A percentile compares a stretch with the other conserved stretches of the same genome.
Evolutionary conservation across 2,329 filamentous ascomycete genomes (phyloP).

Genomic region (Phyllosticta citriasiana): DNA sequence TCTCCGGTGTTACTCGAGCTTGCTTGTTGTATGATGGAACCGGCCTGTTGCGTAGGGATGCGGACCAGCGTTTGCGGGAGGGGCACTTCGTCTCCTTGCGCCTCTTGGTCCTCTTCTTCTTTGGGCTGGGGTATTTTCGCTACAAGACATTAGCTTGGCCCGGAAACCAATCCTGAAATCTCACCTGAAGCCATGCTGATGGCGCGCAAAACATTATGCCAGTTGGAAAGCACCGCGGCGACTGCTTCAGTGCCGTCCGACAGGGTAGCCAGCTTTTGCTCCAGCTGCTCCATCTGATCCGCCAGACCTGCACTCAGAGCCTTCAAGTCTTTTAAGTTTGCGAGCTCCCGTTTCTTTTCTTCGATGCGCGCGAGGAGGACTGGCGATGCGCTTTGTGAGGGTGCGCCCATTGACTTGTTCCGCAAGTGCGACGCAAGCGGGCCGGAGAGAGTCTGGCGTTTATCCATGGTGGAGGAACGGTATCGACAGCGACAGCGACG

Average conservation of each 20-base stretch:
- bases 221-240: slow-evolving; percentile 74
- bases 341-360: slow-evolving; percentile 76
- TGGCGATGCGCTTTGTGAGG: slow-evolving; percentile 50
- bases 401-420: slow-evolving; percentile 34
- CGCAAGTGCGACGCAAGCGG: slow-evolving; percentile 56
- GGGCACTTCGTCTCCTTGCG: slow-evolving; percentile 36
- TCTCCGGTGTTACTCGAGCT: slow-evolving; percentile 21
- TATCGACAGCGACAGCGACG: background rate
- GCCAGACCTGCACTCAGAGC: slow-evolving; percentile 71
- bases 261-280: slow-evolving; percentile 66
- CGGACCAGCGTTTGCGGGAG: slow-evolving; percentile 75
- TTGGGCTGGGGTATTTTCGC: slow-evolving; percentile 60
- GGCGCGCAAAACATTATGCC: slow-evolving; percentile 75
- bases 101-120: slow-evolving; percentile 20
- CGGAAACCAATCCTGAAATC: slow-evolving; percentile 18
- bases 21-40: slow-evolving; percentile 24
- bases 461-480: slow-evolving; percentile 5
- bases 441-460: slow-evolving; percentile 32
- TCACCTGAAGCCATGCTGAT: slow-evolving; percentile 80
- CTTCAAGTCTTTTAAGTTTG: slow-evolving; percentile 66
- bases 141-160: slow-evolving; percentile 24
- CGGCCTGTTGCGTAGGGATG: slow-evolving; percentile 66
- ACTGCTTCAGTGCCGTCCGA: slow-evolving; percentile 73
- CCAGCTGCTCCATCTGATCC: slow-evolving; percentile 71
- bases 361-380: slow-evolving; percentile 65